Conservation (phyloP, 2,329 filamentous ascomycete genomes). For the Tetracladium maxilliforme region DNA sequence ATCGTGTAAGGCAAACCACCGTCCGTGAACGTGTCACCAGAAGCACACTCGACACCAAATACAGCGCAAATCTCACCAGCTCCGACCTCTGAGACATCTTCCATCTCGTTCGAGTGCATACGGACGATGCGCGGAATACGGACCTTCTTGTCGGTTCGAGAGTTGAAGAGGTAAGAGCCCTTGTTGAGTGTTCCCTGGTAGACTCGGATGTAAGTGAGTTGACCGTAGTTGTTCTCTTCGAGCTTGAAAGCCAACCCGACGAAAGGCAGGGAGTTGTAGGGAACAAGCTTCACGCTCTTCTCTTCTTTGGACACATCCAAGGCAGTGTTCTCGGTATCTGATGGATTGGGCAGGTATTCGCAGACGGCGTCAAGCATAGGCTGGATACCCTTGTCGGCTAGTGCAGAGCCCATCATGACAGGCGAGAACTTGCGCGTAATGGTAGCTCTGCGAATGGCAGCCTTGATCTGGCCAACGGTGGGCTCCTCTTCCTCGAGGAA, state of each 20-base stretch:
- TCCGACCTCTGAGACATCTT: conserved; percentile 83
- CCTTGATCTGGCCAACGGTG: conserved; percentile 71
- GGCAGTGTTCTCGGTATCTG: conserved; percentile 77
- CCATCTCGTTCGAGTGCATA: conserved; percentile 99
- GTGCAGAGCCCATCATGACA: conserved; percentile 89
- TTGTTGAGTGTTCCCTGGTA: conserved; percentile 89
- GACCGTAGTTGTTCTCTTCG: conserved; percentile 96
- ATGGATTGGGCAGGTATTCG: conserved; percentile 87
- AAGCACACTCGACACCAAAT: conserved; percentile 94
- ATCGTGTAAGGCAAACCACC: conserved; percentile 85
- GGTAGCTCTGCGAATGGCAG: conserved; percentile 83
- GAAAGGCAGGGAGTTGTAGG: conserved; percentile 87
- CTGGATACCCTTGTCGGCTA: conserved; percentile 90
- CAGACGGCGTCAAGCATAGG: conserved; percentile 94
- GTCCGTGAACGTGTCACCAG: conserved; percentile 95
- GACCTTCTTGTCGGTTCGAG: conserved; percentile 87
- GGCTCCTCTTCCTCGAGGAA: conserved; percentile 82
- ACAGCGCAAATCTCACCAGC: conserved; percentile 98
- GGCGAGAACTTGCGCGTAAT: conserved; percentile 81
- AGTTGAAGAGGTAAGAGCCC: conserved; percentile 84
- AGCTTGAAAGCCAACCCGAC: conserved; percentile 96
- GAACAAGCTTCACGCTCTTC: conserved; percentile 70
- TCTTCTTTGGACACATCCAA: conserved; percentile 72
- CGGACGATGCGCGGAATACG: conserved; percentile 94
- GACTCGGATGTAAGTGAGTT: conserved; percentile 95